A percentile compares a stretch with the other conserved stretches of the same genome.
These are phyloP conservation scores for Peronospora belbahrii DNA, from an alignment of 352 stramenopile genomes.

Conservation along the genomic window DNA sequence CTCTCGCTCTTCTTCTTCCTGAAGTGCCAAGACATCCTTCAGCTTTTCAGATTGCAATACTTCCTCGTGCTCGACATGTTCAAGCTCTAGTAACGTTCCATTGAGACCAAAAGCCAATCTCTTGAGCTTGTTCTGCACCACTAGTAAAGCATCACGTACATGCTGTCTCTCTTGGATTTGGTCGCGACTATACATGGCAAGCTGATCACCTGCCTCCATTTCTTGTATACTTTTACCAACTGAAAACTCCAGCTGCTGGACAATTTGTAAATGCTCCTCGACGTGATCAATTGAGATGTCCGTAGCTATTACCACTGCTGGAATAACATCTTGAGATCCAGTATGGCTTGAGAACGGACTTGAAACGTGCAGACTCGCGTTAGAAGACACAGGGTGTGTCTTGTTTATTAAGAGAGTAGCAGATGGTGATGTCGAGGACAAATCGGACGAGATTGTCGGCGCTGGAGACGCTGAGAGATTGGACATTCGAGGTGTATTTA, in stretches of 20 bases:
- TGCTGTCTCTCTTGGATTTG: slow-evolving; percentile 21
- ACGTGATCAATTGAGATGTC: slow-evolving; percentile 74
- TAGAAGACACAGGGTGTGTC: slow-evolving; percentile 5
- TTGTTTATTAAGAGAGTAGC: background rate
- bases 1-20: slow-evolving; percentile 71
- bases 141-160: slow-evolving; percentile 37
- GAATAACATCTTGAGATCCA: slow-evolving; percentile 10
- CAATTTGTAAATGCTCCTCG: slow-evolving; percentile 63
- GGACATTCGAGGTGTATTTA: background rate
- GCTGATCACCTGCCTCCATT: slow-evolving; percentile 24
- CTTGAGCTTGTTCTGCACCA: slow-evolving; percentile 51
- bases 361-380: background rate
- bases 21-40: slow-evolving; percentile 60
- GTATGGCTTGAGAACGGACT: slow-evolving; percentile 13
- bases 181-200: slow-evolving; percentile 21
- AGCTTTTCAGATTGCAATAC: slow-evolving; percentile 75
- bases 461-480: slow-evolving; percentile 1
- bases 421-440: background rate
- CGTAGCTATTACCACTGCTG: slow-evolving; percentile 18
- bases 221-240: slow-evolving; percentile 61
- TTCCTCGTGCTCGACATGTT: slow-evolving; percentile 77
- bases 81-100: slow-evolving; percentile 65
- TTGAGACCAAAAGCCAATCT: slow-evolving; percentile 63
- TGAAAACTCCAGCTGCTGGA: slow-evolving; percentile 59
- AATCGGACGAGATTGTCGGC: background rate